Percentiles rank a stretch among this genome's conserved stretches.
Evolutionary conservation across 2,329 filamentous ascomycete species (phyloP).

Genomic region (Fusarium siculi): DNA sequence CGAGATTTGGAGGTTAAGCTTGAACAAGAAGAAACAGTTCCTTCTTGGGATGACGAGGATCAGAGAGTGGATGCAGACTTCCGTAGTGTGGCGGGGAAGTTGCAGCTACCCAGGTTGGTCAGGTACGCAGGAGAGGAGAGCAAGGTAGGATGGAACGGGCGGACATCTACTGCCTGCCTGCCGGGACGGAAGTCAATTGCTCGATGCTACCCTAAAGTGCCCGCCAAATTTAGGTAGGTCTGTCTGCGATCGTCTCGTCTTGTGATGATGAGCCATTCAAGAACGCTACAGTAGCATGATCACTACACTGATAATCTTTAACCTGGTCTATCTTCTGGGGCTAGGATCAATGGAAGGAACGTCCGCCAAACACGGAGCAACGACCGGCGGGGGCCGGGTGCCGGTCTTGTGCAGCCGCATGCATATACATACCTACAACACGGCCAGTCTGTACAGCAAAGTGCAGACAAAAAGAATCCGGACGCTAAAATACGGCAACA

Average conservation of each 20-base stretch:
- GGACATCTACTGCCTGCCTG: not conserved
- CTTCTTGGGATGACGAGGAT: conserved; percentile 3
- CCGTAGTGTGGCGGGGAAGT: conserved; percentile 32
- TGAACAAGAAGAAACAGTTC: conserved; percentile 13
- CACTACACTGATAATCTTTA: not conserved
- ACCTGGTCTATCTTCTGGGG: not conserved
- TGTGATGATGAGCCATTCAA: not conserved
- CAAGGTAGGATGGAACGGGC: not conserved
- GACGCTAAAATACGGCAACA: conserved; percentile 21
- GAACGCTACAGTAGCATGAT: not conserved
- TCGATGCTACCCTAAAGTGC: not conserved
- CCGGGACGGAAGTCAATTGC: not conserved
- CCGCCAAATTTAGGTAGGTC: not conserved
- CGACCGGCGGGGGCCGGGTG: conserved; percentile 41
- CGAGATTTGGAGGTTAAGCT: conserved; percentile 19
- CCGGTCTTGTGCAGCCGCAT: conserved; percentile 41
- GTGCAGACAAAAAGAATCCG: conserved; percentile 25
- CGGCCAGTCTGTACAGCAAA: conserved; percentile 5
- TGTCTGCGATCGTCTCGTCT: not conserved
- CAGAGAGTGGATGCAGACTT: conserved; percentile 27
- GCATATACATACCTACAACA: conserved; percentile 26
- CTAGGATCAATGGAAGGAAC: conserved; percentile 17
- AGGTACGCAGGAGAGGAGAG: conserved; percentile 9
- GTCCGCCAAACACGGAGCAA: conserved; percentile 23
- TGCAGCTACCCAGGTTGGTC: conserved; percentile 22